A percentile compares a stretch with the other conserved stretches of the same genome.
phyloP scores from a whole-genome alignment of 495 filamentous ascomycete genomes.

The Trichoderma orchidacearum region DNA sequence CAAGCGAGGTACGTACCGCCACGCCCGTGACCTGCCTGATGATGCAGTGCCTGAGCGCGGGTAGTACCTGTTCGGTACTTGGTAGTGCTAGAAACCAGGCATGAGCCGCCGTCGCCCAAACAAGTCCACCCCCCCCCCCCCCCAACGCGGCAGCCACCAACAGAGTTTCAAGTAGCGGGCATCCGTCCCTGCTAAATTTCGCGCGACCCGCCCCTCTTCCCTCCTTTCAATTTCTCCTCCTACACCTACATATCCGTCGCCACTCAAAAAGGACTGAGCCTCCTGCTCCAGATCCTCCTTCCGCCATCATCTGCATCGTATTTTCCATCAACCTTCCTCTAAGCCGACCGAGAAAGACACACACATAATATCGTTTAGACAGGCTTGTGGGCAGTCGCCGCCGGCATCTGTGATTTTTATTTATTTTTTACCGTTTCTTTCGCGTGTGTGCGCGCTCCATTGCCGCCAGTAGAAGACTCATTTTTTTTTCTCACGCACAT shows the following conservation, averaged over 20 bases:
- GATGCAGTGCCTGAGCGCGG: too few relatives aligned
- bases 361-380: background rate
- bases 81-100: too few relatives aligned
- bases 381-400: background rate
- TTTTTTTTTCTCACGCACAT: background rate
- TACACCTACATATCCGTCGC: background rate
- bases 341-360: background rate
- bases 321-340: background rate
- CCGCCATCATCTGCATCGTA: background rate
- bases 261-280: background rate
- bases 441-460: background rate
- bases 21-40: too few relatives aligned
- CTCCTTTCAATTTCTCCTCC: background rate
- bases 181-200: background rate
- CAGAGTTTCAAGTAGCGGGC: background rate
- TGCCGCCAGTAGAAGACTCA: background rate
- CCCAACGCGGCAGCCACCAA: background rate
- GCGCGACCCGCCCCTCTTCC: background rate
- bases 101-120: too few relatives aligned
- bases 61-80: too few relatives aligned
- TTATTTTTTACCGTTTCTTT: background rate
- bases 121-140: too few relatives aligned
- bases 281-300: background rate
- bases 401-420: background rate
- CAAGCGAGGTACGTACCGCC: too few relatives aligned